Conservation (phyloP, 2,329 filamentous ascomycete genomes). For the Neodidymelliopsis sp. region DNA sequence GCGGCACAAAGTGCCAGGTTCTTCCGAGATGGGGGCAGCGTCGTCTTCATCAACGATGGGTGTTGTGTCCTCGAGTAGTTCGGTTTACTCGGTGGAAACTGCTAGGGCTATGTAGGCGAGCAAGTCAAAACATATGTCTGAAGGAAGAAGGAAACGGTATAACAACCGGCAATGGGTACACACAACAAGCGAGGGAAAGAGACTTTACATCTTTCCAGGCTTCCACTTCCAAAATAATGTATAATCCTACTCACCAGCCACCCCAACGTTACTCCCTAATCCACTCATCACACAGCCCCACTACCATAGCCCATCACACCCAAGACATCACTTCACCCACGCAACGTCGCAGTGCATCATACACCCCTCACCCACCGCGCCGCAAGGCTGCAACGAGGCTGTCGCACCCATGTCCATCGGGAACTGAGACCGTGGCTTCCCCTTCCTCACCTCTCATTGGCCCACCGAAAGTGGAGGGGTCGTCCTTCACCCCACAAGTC, state of each 20-base stretch:
- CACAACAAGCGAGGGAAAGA: too few species aligned
- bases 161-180: too few species aligned
- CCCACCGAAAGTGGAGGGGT: background rate
- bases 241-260: too few species aligned
- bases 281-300: too few species aligned
- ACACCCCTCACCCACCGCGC: background rate
- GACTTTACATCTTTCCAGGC: too few species aligned
- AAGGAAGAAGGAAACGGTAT: background rate
- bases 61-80: background rate
- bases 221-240: too few species aligned
- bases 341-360: background rate
- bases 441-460: conserved; percentile 1
- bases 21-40: background rate
- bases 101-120: background rate
- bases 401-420: background rate
- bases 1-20: background rate
- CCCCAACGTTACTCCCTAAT: background rate
- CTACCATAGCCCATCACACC: too few species aligned
- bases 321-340: too few species aligned
- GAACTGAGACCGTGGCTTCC: background rate
- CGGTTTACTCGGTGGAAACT: background rate
- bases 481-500: background rate
- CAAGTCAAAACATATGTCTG: background rate
- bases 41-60: background rate
- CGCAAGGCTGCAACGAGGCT: background rate